Conservation (phyloP, 148 eudicot species). For the Vaccinium corymbosum region DNA sequence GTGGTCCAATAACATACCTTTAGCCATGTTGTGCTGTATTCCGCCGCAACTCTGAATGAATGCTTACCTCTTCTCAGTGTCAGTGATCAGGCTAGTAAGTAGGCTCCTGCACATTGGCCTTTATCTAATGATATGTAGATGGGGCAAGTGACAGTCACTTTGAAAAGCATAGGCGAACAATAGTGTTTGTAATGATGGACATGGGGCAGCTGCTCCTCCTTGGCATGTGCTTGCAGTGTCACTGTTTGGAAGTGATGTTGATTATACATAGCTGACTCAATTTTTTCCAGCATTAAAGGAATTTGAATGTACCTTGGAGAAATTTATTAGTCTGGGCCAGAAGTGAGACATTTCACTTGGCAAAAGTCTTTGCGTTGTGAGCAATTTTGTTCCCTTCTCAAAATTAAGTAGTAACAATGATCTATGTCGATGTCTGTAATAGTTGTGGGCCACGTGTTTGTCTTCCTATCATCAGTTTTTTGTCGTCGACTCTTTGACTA, state of each 20-base stretch:
- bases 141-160: not conserved
- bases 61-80: not conserved
- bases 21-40: not conserved
- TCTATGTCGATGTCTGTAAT: not conserved
- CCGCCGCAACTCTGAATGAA: not conserved
- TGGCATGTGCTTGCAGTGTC: constrained; percentile 3
- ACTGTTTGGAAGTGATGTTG: constrained; percentile 4
- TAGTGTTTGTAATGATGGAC: not conserved
- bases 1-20: not conserved
- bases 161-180: not conserved
- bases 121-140: not conserved
- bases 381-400: constrained; percentile 2
- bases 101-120: not conserved
- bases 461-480: not conserved
- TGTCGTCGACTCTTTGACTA: not conserved
- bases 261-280: not conserved
- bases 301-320: not conserved
- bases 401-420: not conserved
- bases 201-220: not conserved
- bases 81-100: not conserved
- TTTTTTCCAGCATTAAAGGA: not conserved
- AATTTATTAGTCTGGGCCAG: not conserved
- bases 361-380: not conserved
- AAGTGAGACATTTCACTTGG: constrained; percentile 5
- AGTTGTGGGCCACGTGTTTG: not conserved